Evolutionary conservation across 208 protist genomes (phyloP).

Genomic region (Trypanosoma grayi): DNA sequence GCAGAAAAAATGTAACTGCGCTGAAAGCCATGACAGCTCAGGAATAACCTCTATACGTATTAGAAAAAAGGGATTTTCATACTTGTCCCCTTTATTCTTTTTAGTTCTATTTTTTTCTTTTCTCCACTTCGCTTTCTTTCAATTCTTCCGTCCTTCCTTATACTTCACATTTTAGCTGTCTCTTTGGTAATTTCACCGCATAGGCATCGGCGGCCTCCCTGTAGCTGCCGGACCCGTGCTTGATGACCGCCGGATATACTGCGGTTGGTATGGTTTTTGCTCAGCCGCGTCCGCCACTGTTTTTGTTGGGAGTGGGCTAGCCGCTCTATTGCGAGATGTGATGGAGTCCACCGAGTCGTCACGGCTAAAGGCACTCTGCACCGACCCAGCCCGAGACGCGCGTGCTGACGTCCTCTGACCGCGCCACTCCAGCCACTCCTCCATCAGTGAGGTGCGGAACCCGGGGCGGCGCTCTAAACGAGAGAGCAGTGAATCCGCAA

Average conservation of each 20-base stretch:
- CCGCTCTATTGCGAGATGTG: constrained; percentile 42
- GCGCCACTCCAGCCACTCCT: constrained; percentile 74
- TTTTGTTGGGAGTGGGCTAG: constrained; percentile 67
- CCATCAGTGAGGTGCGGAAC: constrained; percentile 46
- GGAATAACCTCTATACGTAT: not conserved
- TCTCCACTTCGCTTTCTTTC: not conserved
- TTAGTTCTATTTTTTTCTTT: constrained; percentile 1
- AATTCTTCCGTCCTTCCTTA: not conserved
- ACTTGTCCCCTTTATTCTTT: not conserved
- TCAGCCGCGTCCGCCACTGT: constrained; percentile 37
- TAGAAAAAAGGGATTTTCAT: not conserved
- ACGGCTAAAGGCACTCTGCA: constrained; percentile 38
- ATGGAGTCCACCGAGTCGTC: constrained; percentile 67
- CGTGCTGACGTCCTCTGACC: constrained; percentile 19
- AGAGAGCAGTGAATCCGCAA: constrained; percentile 35
- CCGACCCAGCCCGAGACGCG: constrained; percentile 16
- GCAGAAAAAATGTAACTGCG: not conserved
- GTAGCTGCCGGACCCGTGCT: not conserved
- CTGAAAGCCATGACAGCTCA: not conserved
- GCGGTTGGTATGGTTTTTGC: constrained; percentile 27
- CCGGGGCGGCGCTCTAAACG: constrained; percentile 29
- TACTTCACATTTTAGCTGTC: not conserved
- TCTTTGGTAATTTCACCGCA: constrained; percentile 5
- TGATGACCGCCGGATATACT: constrained; percentile 11
- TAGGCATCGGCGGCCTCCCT: constrained; percentile 7